These are phyloP conservation scores for Omphalotus guepiniiformis DNA, from an alignment of 768 basidiomycete species.

Conservation along the genomic window DNA sequence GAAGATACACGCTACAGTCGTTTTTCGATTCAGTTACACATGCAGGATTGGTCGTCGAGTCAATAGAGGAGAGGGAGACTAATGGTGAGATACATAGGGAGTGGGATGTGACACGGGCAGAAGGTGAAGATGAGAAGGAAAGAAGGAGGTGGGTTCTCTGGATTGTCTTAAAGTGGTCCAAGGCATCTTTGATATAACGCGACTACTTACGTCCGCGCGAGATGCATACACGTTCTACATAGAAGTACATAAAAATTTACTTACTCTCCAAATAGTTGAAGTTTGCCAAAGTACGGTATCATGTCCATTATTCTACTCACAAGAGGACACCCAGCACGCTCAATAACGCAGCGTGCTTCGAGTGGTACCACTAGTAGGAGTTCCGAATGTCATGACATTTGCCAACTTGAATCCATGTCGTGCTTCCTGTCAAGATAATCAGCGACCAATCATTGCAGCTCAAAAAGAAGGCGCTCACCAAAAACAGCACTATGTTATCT, in stretches of 20 bases:
- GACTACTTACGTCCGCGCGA: too few species aligned
- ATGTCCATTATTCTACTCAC: too few species aligned
- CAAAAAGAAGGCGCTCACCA: constrained; percentile 33
- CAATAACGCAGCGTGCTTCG: neutral
- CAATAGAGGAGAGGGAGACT: constrained; percentile 45
- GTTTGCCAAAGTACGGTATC: neutral
- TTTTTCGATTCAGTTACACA: constrained; percentile 41
- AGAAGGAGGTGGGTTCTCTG: constrained; percentile 71
- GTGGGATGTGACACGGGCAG: constrained; percentile 51
- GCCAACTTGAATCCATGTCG: constrained; percentile 34
- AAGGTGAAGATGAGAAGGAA: constrained; percentile 61
- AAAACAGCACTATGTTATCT: constrained; percentile 54
- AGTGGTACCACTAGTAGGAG: constrained; percentile 12
- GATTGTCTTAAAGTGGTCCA: constrained; percentile 57
- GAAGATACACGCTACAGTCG: constrained; percentile 63
- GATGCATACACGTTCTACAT: too few species aligned
- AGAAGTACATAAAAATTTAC: too few species aligned
- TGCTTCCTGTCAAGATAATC: constrained; percentile 27
- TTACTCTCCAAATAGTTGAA: too few species aligned
- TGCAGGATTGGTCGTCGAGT: constrained; percentile 43
- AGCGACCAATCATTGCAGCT: constrained; percentile 4
- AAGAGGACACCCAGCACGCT: neutral
- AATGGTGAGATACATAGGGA: constrained; percentile 31
- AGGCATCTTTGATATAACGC: too few species aligned
- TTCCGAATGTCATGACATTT: constrained; percentile 46